Base-by-base conservation (phyloP, 2,329 filamentous ascomycete genomes). In the Calonectria crousiana region DNA sequence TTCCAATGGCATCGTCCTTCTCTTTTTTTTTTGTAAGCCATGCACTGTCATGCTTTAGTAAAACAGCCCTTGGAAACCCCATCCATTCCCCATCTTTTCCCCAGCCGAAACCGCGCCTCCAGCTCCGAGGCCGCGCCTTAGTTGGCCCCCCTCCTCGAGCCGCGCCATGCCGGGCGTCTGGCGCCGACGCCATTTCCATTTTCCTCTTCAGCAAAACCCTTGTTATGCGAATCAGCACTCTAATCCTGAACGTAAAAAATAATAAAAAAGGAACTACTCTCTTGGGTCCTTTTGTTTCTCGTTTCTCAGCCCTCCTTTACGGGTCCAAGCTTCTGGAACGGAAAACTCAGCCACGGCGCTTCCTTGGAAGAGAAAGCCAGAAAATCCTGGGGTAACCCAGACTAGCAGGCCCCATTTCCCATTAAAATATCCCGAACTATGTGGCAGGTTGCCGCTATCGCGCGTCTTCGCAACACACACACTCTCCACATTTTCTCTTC, bases 401-500 rank as follows among this genome's bases (percentile, higher is more conserved):
- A 47, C 44, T 23, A 47, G 44, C 20, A 11, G 11, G 20, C 41
- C 41, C 20, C 10, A 11, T 23, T 38, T 6, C 36, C 36, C 36
- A 38, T 3, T 38, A 38, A 9, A 23, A 47, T 47, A n/a, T n/a
- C 44, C 44, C n/a, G 20, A 47, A 10, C 41, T n/a, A 38, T 16
- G 16, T 41, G 16, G 38, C 1, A 23, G 9, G 20, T 47, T 23
- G n/a, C n/a, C 8, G n/a, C 44, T 47, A 23, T 53, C 20, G 44
- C 41, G 6, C 32, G 47, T 34, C 53, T 44, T 56, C 65, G 47
- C 65, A 34, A 51, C 38, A 44, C 23, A 51, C 38, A 44, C 23
- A 58, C 49, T 51, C 65, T 73, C 71, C 71, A 73, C 71, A 58
- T 51, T 56, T 47, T 4, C 14, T 11, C 53, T 68, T 68, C 44